phyloP scores from a whole-genome alignment of 495 filamentous ascomycete genomes.

The Aspergillus leporis region DNA sequence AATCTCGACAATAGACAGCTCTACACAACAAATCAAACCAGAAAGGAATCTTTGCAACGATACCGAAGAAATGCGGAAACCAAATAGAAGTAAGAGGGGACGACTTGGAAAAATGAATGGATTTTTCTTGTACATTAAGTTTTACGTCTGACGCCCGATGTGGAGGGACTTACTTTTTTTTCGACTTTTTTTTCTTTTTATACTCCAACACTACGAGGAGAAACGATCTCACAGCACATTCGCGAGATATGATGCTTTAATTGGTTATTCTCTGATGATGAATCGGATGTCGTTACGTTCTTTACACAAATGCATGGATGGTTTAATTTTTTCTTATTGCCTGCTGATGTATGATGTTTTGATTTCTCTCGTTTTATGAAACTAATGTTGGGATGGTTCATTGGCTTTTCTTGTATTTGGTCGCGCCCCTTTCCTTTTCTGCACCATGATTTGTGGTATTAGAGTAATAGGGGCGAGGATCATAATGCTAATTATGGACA shows the following conservation, averaged over 20 bases:
- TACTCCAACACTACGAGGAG: not conserved
- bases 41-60: not conserved
- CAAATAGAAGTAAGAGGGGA: not conserved
- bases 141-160: conserved; percentile 7
- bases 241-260: conserved; percentile 5
- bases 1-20: not conserved
- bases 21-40: not conserved
- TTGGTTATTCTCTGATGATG: conserved; percentile 6
- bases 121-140: conserved; percentile 8
- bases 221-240: not conserved
- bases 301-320: conserved; percentile 7
- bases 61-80: not conserved
- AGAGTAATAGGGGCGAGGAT: not conserved
- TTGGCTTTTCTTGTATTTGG: not conserved
- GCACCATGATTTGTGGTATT: not conserved
- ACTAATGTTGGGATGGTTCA: not conserved
- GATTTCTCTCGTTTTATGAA: not conserved
- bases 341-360: not conserved
- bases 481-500: not conserved
- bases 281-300: conserved; percentile 17
- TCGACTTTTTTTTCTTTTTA: not conserved
- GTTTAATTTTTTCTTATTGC: not conserved
- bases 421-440: not conserved
- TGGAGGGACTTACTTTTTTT: not conserved
- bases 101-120: not conserved